Conservation (phyloP, 2,329 filamentous ascomycete genomes). For the Pseudogymnoascus sp. region DNA sequence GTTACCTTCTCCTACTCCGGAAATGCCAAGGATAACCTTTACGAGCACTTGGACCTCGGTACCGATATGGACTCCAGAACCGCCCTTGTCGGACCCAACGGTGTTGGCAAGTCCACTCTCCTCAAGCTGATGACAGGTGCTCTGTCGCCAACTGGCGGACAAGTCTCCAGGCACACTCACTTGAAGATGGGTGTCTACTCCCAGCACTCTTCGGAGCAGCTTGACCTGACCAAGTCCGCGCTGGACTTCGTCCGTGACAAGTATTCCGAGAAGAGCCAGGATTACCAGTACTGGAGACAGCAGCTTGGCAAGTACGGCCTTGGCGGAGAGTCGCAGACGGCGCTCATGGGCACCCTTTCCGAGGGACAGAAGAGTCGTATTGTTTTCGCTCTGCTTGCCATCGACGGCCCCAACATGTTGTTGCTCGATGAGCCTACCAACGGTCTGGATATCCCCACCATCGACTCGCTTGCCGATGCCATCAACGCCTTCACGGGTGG, state of each 20-base stretch:
- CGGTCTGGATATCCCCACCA: constrained; percentile 97
- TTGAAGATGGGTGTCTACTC: constrained; percentile 97
- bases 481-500: constrained; percentile 94
- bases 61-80: constrained; percentile 99
- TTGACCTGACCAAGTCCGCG: constrained; percentile 94
- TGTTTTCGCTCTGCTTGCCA: constrained; percentile 83
- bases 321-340: constrained; percentile 86
- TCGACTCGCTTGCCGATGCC: constrained; percentile 92
- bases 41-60: constrained; percentile 94
- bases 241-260: constrained; percentile 97
- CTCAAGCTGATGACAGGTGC: constrained; percentile 95
- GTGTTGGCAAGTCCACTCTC: constrained; percentile 97
- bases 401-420: constrained; percentile 95
- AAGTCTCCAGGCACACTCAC: constrained; percentile 88
- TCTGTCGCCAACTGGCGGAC: constrained; percentile 73
- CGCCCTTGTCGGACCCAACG: constrained; percentile 93
- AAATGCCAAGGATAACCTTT: constrained; percentile 79
- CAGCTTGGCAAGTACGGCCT: constrained; percentile 93
- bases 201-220: constrained; percentile 96
- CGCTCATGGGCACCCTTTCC: constrained; percentile 94
- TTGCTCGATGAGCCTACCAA: constrained; percentile 98
- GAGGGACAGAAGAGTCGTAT: constrained; percentile 98
- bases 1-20: constrained; percentile 98
- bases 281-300: constrained; percentile 99
- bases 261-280: constrained; percentile 80